A percentile compares a stretch with the other conserved stretches of the same genome.
phyloP scores from a whole-genome alignment of 768 basidiomycete species.

The Amanita polypyramis region DNA sequence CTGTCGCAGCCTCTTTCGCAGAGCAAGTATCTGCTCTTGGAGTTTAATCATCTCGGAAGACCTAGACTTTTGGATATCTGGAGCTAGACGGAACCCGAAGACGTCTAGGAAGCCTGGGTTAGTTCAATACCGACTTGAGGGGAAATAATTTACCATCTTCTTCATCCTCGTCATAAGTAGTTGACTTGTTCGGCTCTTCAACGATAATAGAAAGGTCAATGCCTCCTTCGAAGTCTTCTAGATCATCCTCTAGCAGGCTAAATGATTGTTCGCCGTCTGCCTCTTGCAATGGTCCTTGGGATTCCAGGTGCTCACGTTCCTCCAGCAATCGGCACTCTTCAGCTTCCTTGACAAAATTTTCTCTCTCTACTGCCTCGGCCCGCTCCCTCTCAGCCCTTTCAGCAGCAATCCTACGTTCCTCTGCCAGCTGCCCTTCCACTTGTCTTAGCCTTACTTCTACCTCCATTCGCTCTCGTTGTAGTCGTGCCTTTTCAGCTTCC shows the following conservation, averaged over 20 bases:
- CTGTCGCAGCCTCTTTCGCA: slow-evolving; percentile 52
- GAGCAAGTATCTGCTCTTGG: slow-evolving; percentile 35
- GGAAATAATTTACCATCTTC: slow-evolving; percentile 10
- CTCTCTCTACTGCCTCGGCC: slow-evolving; percentile 11
- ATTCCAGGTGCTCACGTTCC: slow-evolving; percentile 8
- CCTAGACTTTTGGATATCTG: slow-evolving; percentile 21
- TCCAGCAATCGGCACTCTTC: slow-evolving; percentile 8
- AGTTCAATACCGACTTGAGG: not conserved
- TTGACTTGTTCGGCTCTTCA: slow-evolving; percentile 5
- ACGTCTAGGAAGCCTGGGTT: slow-evolving; percentile 32
- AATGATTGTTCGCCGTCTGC: not conserved
- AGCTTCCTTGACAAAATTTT: slow-evolving; percentile 10
- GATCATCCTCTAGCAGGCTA: not conserved
- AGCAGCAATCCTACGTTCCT: slow-evolving; percentile 17
- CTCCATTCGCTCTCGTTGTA: slow-evolving; percentile 20
- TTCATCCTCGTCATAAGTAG: not conserved
- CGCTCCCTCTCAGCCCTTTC: slow-evolving; percentile 13
- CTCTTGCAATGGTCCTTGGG: slow-evolving; percentile 2
- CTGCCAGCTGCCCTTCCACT: slow-evolving; percentile 21
- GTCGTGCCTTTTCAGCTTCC: slow-evolving; percentile 19
- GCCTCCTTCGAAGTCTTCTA: not conserved
- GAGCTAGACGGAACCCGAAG: slow-evolving; percentile 36
- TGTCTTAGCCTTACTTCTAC: slow-evolving; percentile 22
- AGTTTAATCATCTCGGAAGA: slow-evolving; percentile 33
- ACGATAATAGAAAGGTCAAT: slow-evolving; percentile 6